phyloP scores from a whole-genome alignment of 139 green algal species.

The Tetraselmis chui region DNA sequence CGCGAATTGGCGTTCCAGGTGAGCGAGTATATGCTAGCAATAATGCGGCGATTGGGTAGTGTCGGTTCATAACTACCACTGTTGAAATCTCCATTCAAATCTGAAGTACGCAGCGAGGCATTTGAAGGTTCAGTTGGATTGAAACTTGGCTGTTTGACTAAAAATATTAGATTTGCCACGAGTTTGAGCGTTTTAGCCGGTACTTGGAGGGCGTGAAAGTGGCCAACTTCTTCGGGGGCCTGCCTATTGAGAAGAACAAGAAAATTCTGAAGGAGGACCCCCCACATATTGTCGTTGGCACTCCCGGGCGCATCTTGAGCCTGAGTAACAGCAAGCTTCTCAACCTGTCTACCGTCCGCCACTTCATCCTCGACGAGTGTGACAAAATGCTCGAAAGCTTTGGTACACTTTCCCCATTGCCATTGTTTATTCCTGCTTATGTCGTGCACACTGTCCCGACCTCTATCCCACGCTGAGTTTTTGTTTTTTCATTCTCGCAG shows the following conservation, averaged over 20 bases:
- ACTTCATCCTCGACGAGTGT: conserved; percentile 99
- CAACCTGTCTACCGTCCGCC: conserved; percentile 75
- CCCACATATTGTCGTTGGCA: conserved; percentile 92
- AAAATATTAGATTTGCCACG: conserved; percentile 97
- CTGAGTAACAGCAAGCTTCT: conserved; percentile 74
- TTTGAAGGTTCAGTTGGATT: too few species aligned
- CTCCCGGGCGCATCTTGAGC: conserved; percentile 84
- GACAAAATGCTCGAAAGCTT: conserved; percentile 97
- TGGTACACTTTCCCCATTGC: too few species aligned
- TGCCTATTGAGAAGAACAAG: conserved; percentile 74
- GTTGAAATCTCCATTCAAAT: too few species aligned
- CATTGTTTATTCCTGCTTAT: too few species aligned
- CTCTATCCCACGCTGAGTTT: too few species aligned
- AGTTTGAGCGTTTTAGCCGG: conserved; percentile 92
- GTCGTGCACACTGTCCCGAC: too few species aligned
- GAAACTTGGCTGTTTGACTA: too few species aligned
- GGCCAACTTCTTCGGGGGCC: conserved; percentile 91
- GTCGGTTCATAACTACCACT: too few species aligned
- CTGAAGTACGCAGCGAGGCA: too few species aligned
- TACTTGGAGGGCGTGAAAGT: conserved; percentile 82
- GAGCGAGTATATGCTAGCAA: neutral
- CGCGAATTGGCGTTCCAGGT: conserved; percentile 97
- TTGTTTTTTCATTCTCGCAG: too few species aligned
- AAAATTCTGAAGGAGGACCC: conserved; percentile 76
- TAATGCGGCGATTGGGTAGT: too few species aligned